Evolutionary conservation across 257 asterid genomes (phyloP).

Genomic region (Solanum gracilifrons): DNA sequence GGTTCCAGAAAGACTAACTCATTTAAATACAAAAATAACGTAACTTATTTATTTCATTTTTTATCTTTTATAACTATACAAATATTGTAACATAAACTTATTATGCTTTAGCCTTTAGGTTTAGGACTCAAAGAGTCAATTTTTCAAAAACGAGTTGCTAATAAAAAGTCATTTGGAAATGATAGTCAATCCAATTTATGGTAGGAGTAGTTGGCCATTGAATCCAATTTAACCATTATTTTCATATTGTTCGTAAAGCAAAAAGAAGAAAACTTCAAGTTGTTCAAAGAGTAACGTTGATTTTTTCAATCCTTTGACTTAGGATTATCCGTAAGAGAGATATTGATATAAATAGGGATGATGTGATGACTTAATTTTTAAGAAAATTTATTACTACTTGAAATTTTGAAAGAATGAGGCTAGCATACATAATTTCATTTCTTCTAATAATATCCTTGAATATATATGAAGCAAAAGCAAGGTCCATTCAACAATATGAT

Average conservation of each 20-base stretch:
- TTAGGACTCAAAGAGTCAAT: too few relatives aligned
- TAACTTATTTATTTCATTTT: neutral
- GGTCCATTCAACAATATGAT: neutral
- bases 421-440: neutral
- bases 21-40: too few relatives aligned
- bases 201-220: neutral
- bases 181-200: too few relatives aligned
- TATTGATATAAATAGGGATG: too few relatives aligned
- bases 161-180: too few relatives aligned
- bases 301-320: neutral
- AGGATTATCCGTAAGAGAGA: neutral
- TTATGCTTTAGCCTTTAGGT: neutral
- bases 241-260: too few relatives aligned
- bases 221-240: too few relatives aligned
- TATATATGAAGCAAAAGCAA: neutral
- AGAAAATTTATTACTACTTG: too few relatives aligned
- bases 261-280: neutral
- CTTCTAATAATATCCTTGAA: neutral
- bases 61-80: neutral
- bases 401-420: neutral
- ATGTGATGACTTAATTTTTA: too few relatives aligned
- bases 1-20: rapidly evolving
- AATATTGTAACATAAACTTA: too few relatives aligned
- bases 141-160: too few relatives aligned
- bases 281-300: too few relatives aligned